Evolutionary conservation across 495 filamentous ascomycete species (phyloP).

Genomic region (Neurospora sp.): DNA sequence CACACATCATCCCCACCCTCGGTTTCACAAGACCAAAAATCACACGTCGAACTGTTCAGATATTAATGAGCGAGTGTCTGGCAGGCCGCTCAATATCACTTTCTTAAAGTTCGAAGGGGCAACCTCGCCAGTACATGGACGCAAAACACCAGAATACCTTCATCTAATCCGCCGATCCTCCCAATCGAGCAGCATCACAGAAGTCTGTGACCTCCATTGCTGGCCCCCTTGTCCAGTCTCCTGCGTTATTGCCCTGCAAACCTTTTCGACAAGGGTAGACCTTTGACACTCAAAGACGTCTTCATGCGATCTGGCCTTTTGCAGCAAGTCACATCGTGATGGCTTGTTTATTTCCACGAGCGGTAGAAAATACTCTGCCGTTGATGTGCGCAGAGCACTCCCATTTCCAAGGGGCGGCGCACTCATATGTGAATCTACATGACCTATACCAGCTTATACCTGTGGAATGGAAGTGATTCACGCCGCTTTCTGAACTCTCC

Average conservation of each 20-base stretch:
- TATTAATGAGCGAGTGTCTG: not conserved
- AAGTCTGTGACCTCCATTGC: no score
- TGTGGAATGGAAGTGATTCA: no score
- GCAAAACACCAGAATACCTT: not conserved
- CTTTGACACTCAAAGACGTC: not conserved
- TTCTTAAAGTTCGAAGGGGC: not conserved
- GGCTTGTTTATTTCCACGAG: no score
- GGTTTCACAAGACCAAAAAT: not conserved
- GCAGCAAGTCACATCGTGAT: not conserved
- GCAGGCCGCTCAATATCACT: not conserved
- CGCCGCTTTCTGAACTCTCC: no score
- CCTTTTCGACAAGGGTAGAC: no score
- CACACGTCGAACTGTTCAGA: not conserved
- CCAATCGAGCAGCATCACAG: not conserved
- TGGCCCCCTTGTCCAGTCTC: no score
- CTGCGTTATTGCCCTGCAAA: not conserved
- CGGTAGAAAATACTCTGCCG: no score
- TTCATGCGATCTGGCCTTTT: not conserved
- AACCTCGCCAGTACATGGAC: not conserved
- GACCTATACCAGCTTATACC: no score
- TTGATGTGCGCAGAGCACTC: no score
- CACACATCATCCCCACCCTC: not conserved
- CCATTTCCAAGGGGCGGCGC: no score
- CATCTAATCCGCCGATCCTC: not conserved
- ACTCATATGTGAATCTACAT: no score